Evolutionary conservation across 2,329 filamentous ascomycete genomes (phyloP).

Genomic region (Aspergillus hiratsukae): DNA sequence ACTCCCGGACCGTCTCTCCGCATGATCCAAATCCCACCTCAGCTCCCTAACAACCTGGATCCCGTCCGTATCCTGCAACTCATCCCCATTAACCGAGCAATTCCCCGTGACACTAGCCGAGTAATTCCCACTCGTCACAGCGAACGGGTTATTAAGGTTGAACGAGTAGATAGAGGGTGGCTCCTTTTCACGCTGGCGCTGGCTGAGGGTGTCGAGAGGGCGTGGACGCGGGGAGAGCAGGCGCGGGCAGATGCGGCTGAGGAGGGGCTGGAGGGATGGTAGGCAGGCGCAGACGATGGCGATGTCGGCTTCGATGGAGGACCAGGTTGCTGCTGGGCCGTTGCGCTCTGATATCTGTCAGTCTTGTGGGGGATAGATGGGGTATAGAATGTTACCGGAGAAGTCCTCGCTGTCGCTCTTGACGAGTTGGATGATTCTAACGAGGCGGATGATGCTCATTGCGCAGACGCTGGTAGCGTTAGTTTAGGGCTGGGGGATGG

Average conservation of each 20-base stretch:
- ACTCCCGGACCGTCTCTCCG: not conserved
- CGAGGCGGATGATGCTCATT: constrained; percentile 23
- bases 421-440: constrained; percentile 15
- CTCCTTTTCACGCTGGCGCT: constrained; percentile 8
- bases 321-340: constrained; percentile 25
- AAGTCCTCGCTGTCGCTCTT: constrained; percentile 7
- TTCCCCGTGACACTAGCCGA: constrained; percentile 23
- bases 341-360: constrained; percentile 15
- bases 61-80: constrained; percentile 10
- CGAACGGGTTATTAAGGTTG: constrained; percentile 5
- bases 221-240: constrained; percentile 15
- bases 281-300: constrained; percentile 32
- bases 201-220: constrained; percentile 5
- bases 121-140: constrained; percentile 13
- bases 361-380: not conserved
- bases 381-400: constrained; percentile 13
- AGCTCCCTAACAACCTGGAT: constrained; percentile 28
- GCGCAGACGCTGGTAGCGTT: constrained; percentile 22
- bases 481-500: not conserved
- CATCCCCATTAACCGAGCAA: constrained; percentile 13
- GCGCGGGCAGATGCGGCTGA: constrained; percentile 22
- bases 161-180: constrained; percentile 4
- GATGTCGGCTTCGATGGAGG: constrained; percentile 26
- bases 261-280: constrained; percentile 22
- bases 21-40: constrained; percentile 19